Evolutionary conservation across 2,329 filamentous ascomycete species (phyloP), one percentile per base, ranked within the genome.

Genomic region (Fusarium phyllophilum): DNA sequence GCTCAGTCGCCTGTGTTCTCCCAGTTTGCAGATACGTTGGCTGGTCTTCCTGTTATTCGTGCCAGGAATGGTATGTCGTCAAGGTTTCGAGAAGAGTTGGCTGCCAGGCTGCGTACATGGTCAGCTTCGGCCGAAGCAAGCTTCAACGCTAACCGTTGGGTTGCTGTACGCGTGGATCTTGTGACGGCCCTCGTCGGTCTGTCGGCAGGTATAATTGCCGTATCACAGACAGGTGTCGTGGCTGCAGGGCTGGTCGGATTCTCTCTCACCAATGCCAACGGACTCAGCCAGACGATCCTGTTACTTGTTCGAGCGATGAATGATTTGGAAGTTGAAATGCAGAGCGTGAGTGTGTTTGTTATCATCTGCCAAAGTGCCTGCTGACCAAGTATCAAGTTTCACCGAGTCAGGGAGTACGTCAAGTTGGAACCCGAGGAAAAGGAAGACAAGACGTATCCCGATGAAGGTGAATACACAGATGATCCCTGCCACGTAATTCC

Each of bases 81-180:
- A 33, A 82, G 82, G 3, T 90, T 89, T 62, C 81, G 83, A 17
- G 78, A 84, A 33, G 83, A 87, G 39, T 78, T 90, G n/a, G 87
- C 88, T 3, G 81, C 86, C 34, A 86, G 86, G 72, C 69, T 90
- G 38, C 82, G 85, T 3, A 77, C 84, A 1, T 87, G 85, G 79
- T 83, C 85, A 17, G 83, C 84, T 11, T 82, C 86, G 1, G 80
- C 83, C 1, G 87, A 89, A 75, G 81, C 87, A 2, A 85, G 84
- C 52, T 89, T 84, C 70, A 89, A 89, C 77, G 86, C 85, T 68
- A 90, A 90, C 75, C 85, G 88, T 13, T 90, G 88, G 88, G 86
- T 90, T 6, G 83, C 85, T 3, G 83, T 89, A 44, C 85, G 88
- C 10, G 82, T 88, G 9, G 88, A 89, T 68, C 83, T 89, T 73